Conservation (phyloP, 2,329 filamentous ascomycete genomes). For the Colletotrichum horii region DNA sequence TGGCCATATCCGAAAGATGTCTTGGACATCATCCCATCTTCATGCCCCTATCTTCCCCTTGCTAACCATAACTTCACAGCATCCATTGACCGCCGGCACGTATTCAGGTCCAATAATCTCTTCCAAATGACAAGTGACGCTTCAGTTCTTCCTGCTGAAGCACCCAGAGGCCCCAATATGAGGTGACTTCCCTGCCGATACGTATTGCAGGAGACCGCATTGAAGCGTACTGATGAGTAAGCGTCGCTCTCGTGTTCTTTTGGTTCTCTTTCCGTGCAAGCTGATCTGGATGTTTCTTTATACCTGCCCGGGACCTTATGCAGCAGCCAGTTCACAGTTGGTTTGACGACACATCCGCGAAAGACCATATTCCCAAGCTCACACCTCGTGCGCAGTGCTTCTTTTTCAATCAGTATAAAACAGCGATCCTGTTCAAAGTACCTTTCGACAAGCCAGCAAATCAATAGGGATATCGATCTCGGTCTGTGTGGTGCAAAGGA, state of each 20-base stretch:
- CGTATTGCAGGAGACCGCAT: too few species aligned
- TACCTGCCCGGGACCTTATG: neutral
- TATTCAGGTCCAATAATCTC: neutral
- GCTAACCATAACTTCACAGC: too few species aligned
- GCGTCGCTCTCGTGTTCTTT: too few species aligned
- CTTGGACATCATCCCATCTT: neutral
- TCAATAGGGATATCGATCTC: too few species aligned
- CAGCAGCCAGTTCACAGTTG: neutral
- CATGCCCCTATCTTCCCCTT: neutral
- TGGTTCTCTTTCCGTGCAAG: neutral
- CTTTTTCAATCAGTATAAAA: neutral
- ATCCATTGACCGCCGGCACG: too few species aligned
- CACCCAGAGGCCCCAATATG: too few species aligned
- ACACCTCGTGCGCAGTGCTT: neutral
- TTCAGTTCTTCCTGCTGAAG: too few species aligned
- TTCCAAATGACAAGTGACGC: too few species aligned
- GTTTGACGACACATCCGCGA: neutral
- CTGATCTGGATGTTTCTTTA: neutral
- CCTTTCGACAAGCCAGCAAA: neutral
- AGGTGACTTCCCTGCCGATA: too few species aligned
- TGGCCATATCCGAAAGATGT: fast-evolving
- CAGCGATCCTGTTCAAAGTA: fast-evolving
- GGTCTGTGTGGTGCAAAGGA: too few species aligned
- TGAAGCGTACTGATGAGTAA: too few species aligned
- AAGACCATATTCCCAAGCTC: neutral